Conservation (phyloP, 2,329 filamentous ascomycete genomes). For the Aspergillus sp. region DNA sequence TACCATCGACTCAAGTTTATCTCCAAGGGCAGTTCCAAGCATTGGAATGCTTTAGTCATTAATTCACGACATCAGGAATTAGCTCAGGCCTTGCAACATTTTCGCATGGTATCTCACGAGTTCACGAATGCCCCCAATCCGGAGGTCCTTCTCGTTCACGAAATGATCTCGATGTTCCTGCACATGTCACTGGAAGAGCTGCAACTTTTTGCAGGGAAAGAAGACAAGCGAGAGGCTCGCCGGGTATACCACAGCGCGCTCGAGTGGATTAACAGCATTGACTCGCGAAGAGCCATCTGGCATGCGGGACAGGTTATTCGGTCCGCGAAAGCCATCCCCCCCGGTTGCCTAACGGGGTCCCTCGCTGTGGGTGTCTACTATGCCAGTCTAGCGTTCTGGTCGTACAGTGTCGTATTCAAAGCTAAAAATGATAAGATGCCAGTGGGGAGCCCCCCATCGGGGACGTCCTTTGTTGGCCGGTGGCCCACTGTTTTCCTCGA, state of each 20-base stretch:
- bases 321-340: constrained; percentile 55
- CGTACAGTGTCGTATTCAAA: constrained; percentile 59
- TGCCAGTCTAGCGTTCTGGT: constrained; percentile 67
- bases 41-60: constrained; percentile 46
- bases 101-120: constrained; percentile 37
- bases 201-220: constrained; percentile 44
- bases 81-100: constrained; percentile 55
- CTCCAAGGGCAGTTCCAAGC: constrained; percentile 38
- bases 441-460: not conserved
- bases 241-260: constrained; percentile 32
- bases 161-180: constrained; percentile 36
- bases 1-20: constrained; percentile 55
- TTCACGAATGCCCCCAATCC: constrained; percentile 13
- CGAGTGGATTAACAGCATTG: constrained; percentile 36
- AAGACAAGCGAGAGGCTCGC: constrained; percentile 39
- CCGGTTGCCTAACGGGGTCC: constrained; percentile 60
- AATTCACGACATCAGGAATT: constrained; percentile 62
- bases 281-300: constrained; percentile 52
- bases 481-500: constrained; percentile 53
- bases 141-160: constrained; percentile 31
- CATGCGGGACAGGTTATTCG: constrained; percentile 67
- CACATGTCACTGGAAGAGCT: constrained; percentile 44
- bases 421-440: constrained; percentile 26
- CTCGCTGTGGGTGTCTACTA: constrained; percentile 68
- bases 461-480: constrained; percentile 7